Conservation (phyloP, 2,329 filamentous ascomycete species). For the Arthrobotrys sinensis region DNA sequence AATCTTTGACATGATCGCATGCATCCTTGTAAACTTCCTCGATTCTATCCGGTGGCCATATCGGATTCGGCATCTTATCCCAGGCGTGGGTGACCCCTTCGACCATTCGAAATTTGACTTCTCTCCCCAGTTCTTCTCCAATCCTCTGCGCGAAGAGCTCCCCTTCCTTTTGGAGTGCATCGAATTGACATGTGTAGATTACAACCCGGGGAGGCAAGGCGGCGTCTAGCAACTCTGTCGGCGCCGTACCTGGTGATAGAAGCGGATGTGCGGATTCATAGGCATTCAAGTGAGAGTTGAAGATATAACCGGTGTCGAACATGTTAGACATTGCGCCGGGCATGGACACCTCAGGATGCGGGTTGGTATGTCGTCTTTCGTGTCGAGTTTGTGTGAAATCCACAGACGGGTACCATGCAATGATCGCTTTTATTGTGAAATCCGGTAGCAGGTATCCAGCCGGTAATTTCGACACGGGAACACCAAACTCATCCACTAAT, state of each 20-base stretch:
- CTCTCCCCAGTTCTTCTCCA: slow-evolving; percentile 71
- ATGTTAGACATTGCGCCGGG: slow-evolving; percentile 74
- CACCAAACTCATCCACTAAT: slow-evolving; percentile 44
- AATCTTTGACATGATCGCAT: slow-evolving; percentile 67
- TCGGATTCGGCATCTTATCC: slow-evolving; percentile 76
- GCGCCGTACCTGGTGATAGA: slow-evolving; percentile 74
- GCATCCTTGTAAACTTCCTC: slow-evolving; percentile 73
- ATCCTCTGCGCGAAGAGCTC: slow-evolving; percentile 76
- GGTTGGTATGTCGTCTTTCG: slow-evolving; percentile 72
- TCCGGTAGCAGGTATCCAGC: slow-evolving; percentile 31
- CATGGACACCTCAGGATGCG: slow-evolving; percentile 74
- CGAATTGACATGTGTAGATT: slow-evolving; percentile 76
- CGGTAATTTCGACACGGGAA: slow-evolving; percentile 50
- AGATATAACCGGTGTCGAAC: slow-evolving; percentile 76
- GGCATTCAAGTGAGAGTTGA: slow-evolving; percentile 69
- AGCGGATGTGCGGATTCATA: slow-evolving; percentile 71
- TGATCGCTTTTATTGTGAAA: slow-evolving; percentile 71
- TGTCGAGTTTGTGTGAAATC: slow-evolving; percentile 75
- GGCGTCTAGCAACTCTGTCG: slow-evolving; percentile 70
- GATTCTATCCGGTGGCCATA: slow-evolving; percentile 70
- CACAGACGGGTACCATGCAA: slow-evolving; percentile 76
- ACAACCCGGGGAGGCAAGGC: slow-evolving; percentile 72
- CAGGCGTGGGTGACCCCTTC: slow-evolving; percentile 75
- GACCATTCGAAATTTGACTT: slow-evolving; percentile 75
- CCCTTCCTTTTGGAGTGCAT: slow-evolving; percentile 76